Percentiles rank a stretch among this genome's conserved stretches.
phyloP scores from a whole-genome alignment of 2,329 filamentous ascomycete species.

The Trichoderma harzianum region DNA sequence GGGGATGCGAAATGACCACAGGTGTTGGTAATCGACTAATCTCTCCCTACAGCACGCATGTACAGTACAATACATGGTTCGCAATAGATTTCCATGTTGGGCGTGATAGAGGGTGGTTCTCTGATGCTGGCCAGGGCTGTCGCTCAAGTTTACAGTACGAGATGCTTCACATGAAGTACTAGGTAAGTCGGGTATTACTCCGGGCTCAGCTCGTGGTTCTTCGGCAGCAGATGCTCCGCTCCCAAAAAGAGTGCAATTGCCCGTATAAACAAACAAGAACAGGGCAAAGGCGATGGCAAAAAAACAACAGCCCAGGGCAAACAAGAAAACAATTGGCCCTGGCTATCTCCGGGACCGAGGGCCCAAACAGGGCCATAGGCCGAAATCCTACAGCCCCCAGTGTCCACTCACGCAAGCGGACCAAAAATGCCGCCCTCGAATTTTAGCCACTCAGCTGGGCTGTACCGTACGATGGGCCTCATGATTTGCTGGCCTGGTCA shows the following conservation, averaged over 20 bases:
- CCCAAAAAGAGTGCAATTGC: neutral
- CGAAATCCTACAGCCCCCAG: conserved; percentile 7
- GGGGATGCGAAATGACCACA: neutral
- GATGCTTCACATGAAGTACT: neutral
- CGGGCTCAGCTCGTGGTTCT: neutral
- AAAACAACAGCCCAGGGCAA: neutral
- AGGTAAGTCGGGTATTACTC: neutral
- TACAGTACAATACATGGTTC: neutral
- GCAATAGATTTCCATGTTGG: neutral
- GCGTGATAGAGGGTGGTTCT: neutral
- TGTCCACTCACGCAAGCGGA: conserved; percentile 1
- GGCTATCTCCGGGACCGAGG: neutral
- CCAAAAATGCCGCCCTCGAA: conserved; percentile 12
- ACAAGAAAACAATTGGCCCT: neutral
- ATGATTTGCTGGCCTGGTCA: conserved; percentile 17
- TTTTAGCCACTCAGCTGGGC: conserved; percentile 19
- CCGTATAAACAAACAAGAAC: neutral
- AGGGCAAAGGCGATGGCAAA: neutral
- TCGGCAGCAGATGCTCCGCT: neutral
- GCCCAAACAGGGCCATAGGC: conserved; percentile 1
- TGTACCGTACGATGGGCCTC: neutral
- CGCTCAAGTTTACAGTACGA: neutral
- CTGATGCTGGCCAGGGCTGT: neutral
- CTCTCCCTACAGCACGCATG: neutral
- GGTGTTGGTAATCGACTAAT: neutral